Conservation (phyloP, 495 filamentous ascomycete species). For the Niebla homalea region DNA sequence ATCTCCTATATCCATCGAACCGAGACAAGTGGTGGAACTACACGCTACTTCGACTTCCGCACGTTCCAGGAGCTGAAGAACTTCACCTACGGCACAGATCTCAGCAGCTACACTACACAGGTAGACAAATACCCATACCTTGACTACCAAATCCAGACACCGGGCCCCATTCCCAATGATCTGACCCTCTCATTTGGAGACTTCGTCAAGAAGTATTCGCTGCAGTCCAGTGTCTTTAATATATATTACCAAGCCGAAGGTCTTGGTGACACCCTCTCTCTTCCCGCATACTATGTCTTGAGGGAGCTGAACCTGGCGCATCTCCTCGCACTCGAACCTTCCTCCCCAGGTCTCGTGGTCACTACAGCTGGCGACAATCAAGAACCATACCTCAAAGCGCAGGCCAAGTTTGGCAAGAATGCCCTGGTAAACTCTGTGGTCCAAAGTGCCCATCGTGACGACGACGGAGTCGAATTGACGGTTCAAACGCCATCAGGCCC, state of each 20-base stretch:
- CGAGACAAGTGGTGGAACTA: too few species aligned
- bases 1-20: too few species aligned
- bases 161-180: slow-evolving; percentile 29
- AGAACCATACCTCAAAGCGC: slow-evolving; percentile 29
- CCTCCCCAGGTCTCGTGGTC: slow-evolving; percentile 6
- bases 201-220: slow-evolving; percentile 28
- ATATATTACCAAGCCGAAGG: slow-evolving; percentile 23
- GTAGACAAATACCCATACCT: slow-evolving; percentile 28
- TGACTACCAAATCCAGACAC: slow-evolving; percentile 27
- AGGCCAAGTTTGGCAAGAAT: slow-evolving; percentile 16
- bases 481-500: slow-evolving; percentile 24
- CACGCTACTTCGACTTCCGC: too few species aligned
- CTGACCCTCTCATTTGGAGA: slow-evolving; percentile 28
- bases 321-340: slow-evolving; percentile 1
- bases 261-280: slow-evolving; percentile 27
- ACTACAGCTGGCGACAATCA: slow-evolving; percentile 19
- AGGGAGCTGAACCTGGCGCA: slow-evolving; percentile 6
- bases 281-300: slow-evolving; percentile 20
- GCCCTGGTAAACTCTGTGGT: slow-evolving; percentile 23
- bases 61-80: too few species aligned
- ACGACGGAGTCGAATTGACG: slow-evolving; percentile 13
- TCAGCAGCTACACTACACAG: slow-evolving; percentile 16
- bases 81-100: background rate
- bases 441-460: slow-evolving; percentile 15
- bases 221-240: slow-evolving; percentile 20